These are phyloP conservation scores for Pseudevernia furfuracea DNA, from an alignment of 495 filamentous ascomycete species.

Conservation along the genomic window DNA sequence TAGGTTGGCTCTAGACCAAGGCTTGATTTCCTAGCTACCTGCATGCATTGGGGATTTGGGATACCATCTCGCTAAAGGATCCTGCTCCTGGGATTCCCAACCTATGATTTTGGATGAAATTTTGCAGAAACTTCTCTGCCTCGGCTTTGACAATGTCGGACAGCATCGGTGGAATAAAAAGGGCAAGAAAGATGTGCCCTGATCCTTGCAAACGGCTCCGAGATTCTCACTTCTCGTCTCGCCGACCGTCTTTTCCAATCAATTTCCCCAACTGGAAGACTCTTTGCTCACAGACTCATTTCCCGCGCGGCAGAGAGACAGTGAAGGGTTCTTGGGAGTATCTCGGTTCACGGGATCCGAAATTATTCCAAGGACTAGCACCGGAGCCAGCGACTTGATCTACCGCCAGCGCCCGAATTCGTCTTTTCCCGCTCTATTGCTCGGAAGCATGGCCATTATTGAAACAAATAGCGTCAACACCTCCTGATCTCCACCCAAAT, in stretches of 20 bases:
- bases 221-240: not conserved
- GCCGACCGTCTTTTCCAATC: not conserved
- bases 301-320: not conserved
- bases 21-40: not conserved
- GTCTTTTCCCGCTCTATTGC: not conserved
- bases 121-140: not conserved
- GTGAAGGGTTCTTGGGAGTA: no score
- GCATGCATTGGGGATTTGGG: not conserved
- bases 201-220: not conserved
- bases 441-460: not conserved
- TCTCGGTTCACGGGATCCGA: no score
- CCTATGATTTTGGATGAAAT: no score
- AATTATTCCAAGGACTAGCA: no score
- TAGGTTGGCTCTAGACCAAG: not conserved
- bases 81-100: not conserved
- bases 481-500: not conserved
- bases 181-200: not conserved
- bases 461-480: not conserved
- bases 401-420: not conserved
- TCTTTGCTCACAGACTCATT: not conserved
- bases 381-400: not conserved
- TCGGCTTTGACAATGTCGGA: not conserved
- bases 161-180: not conserved
- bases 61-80: not conserved
- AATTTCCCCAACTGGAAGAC: not conserved